Conservation (phyloP, 2,329 filamentous ascomycete species). For the Drechslerella dactyloides region DNA sequence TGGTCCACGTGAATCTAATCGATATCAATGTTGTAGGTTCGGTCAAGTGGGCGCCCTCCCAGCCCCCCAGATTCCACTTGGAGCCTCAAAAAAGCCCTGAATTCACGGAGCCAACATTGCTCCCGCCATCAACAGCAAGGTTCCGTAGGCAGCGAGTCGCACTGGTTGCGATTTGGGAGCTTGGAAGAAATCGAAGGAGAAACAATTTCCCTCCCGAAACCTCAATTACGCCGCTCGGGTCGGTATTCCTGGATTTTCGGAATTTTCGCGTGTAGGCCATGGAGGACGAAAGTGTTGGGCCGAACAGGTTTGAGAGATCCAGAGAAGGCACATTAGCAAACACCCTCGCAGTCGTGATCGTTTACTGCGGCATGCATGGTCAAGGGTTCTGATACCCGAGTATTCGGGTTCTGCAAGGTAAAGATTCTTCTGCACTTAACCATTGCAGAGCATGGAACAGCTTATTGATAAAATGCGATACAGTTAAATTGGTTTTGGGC, state of each 20-base stretch:
- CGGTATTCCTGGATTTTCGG: constrained; percentile 35
- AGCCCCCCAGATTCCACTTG: constrained; percentile 36
- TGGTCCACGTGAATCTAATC: neutral
- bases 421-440: too few relatives aligned
- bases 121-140: constrained; percentile 40
- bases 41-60: constrained; percentile 14
- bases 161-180: constrained; percentile 45
- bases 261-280: constrained; percentile 31
- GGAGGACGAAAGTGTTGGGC: constrained; percentile 14
- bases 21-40: neutral
- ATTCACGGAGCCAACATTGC: constrained; percentile 19
- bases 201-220: constrained; percentile 13
- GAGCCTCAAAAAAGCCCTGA: constrained; percentile 38
- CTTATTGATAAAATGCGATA: too few relatives aligned
- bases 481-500: too few relatives aligned
- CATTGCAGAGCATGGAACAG: too few relatives aligned
- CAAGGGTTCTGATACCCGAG: too few relatives aligned
- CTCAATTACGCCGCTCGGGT: constrained; percentile 23
- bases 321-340: neutral
- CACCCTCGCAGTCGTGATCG: too few relatives aligned
- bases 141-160: constrained; percentile 44
- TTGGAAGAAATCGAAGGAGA: constrained; percentile 31
- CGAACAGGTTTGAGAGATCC: neutral
- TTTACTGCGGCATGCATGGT: too few relatives aligned
- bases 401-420: too few relatives aligned